Base-by-base conservation (phyloP, 148 eudicot species). In the Cornus kousa region DNA sequence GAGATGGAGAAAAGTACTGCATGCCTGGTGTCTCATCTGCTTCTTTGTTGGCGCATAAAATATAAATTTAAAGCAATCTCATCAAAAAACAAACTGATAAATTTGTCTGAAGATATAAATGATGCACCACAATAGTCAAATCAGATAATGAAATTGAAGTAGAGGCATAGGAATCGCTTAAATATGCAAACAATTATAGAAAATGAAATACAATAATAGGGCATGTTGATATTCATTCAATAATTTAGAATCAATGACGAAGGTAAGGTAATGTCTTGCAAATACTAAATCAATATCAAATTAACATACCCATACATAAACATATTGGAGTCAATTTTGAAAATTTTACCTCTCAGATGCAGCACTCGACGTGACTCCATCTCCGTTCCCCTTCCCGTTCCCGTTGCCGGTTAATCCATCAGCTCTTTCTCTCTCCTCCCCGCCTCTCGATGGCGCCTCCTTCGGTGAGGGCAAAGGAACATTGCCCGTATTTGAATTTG, bases 391-490 rank as follows among this genome's bases (percentile, higher is more conserved):
- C 28, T 82, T 16, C 4, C 70, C 22, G 23, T 82, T 48, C 40
- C 69, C 22, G 23, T 82, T 48, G 22, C 69, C 35, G 13, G 43
- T 43, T 37, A 67, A 31, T 14, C 59, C 78, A 24, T 48, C 69
- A 9, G 62, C 59, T 23, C 65, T 75, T 31, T 81, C 87, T 75
- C 80, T 68, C 57, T 83, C 90, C 73, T 68, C 80, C 37, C 43
- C 77, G 33, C 67, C 60, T 71, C 55, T 68, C 7, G 9, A 17
- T 24, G 53, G 17, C 53, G 16, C 67, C 40, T 77, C 83, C 16
- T 71, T 74, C 0, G 91, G 91, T 16, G 91, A 85, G 2, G 89
- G 91, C 4, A 90, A 83, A 4, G 83, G 91, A 60, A 86, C 86
- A 62, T 68, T 39, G 33, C 48, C 80, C 20, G 60, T n/a, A 22